These are phyloP conservation scores for Thermothielavioides terrestris DNA, from an alignment of 495 filamentous ascomycete species.

Conservation along the genomic window DNA sequence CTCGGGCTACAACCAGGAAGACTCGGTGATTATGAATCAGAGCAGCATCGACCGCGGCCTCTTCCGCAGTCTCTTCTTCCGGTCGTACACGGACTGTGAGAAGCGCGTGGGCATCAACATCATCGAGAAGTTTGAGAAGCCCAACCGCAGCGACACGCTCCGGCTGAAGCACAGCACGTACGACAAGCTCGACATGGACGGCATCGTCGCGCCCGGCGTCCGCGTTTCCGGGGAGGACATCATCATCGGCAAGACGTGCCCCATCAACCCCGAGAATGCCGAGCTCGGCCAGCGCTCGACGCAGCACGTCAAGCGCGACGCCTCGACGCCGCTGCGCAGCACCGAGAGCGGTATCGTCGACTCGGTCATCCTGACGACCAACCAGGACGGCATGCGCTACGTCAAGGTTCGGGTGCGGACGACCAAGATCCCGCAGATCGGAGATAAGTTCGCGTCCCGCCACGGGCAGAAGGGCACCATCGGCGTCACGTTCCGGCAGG, in stretches of 20 bases:
- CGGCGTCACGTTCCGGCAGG: conserved; percentile 92
- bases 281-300: conserved; percentile 89
- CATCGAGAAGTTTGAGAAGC: conserved; percentile 91
- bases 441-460: conserved; percentile 97
- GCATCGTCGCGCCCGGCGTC: conserved; percentile 83
- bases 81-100: conserved; percentile 91
- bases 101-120: conserved; percentile 85
- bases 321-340: conserved; percentile 85
- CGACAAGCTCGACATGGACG: conserved; percentile 94
- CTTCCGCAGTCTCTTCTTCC: conserved; percentile 96
- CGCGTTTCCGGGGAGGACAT: conserved; percentile 96
- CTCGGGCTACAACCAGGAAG: conserved; percentile 99
- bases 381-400: conserved; percentile 80
- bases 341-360: conserved; percentile 97
- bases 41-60: conserved; percentile 94
- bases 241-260: conserved; percentile 97
- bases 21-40: conserved; percentile 99
- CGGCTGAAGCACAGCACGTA: conserved; percentile 92
- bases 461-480: conserved; percentile 99
- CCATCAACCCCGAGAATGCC: conserved; percentile 82
- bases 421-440: conserved; percentile 96
- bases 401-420: conserved; percentile 96
- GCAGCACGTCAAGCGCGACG: conserved; percentile 84
- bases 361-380: conserved; percentile 84
- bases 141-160: conserved; percentile 75